Evolutionary conservation across 1,284 basidiomycete genomes (phyloP).

Genomic region (Amylostereum areolatum): DNA sequence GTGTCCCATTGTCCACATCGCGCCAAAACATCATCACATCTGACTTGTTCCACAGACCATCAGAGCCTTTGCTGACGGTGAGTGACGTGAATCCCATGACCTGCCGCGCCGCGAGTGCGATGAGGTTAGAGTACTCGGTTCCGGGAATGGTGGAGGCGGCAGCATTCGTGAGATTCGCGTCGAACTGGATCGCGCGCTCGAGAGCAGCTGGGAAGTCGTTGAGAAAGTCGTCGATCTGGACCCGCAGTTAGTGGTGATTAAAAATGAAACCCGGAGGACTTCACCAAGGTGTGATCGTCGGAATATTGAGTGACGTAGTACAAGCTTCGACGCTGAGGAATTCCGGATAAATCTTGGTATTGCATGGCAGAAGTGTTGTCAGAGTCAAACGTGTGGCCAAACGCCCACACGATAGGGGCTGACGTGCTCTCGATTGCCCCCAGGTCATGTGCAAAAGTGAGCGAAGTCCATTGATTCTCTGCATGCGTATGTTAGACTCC

Average conservation of each 20-base stretch:
- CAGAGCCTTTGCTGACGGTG: slow-evolving; percentile 3
- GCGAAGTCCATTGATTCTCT: background rate
- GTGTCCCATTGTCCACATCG: background rate
- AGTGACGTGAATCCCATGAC: slow-evolving; percentile 3
- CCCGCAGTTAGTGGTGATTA: background rate
- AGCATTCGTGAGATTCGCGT: background rate
- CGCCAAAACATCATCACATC: slow-evolving; percentile 13
- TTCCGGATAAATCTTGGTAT: background rate
- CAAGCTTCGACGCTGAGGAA: background rate
- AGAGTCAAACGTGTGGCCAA: slow-evolving; percentile 8
- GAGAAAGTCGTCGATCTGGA: slow-evolving; percentile 1
- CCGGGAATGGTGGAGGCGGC: background rate
- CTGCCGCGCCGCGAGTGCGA: slow-evolving; percentile 3
- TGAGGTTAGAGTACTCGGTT: background rate
- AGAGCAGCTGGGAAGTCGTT: background rate
- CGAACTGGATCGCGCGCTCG: background rate
- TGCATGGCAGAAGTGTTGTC: background rate
- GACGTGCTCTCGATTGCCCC: background rate
- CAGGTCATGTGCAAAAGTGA: background rate
- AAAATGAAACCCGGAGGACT: too few relatives aligned
- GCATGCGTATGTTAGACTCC: too few relatives aligned
- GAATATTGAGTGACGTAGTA: background rate
- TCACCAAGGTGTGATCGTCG: background rate
- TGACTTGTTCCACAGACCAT: background rate
- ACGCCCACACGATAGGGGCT: background rate